Evolutionary conservation across 148 eudicot genomes (phyloP).

Genomic region (Dysphania ambrosioides): DNA sequence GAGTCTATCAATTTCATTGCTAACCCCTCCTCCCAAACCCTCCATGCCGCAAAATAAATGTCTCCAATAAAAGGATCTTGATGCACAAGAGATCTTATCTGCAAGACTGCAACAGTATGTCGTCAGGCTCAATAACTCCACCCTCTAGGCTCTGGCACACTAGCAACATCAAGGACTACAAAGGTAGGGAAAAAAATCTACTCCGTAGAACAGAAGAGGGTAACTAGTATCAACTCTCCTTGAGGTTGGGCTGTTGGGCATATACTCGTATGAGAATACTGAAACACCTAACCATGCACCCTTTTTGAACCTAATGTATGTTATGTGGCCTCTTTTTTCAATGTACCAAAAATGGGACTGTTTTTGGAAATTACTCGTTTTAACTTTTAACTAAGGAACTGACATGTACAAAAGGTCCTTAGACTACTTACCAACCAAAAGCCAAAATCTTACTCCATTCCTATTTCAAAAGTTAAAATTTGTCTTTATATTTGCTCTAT

Average conservation of each 20-base stretch:
- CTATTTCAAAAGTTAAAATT: neutral
- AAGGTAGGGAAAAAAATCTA: neutral
- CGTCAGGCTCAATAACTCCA: constrained; percentile 1
- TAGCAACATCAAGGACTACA: too few species aligned
- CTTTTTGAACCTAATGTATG: neutral
- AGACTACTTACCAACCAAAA: neutral
- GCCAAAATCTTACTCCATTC: neutral
- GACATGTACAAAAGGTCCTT: neutral
- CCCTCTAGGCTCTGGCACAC: too few species aligned
- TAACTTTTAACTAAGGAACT: neutral
- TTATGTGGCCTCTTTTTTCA: neutral
- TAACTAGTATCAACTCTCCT: neutral
- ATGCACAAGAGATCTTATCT: neutral
- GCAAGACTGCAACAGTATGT: neutral
- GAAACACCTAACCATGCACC: too few species aligned
- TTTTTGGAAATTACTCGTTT: neutral
- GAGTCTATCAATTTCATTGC: constrained; percentile 21
- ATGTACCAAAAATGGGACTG: neutral
- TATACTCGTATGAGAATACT: neutral
- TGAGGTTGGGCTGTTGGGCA: neutral
- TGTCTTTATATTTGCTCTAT: neutral
- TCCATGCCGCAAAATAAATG: constrained; percentile 29
- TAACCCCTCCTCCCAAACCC: constrained; percentile 25
- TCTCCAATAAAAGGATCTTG: neutral
- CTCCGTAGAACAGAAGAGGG: neutral